Evolutionary conservation across 495 filamentous ascomycete species (phyloP).

Genomic region (Penicillium parvum): DNA sequence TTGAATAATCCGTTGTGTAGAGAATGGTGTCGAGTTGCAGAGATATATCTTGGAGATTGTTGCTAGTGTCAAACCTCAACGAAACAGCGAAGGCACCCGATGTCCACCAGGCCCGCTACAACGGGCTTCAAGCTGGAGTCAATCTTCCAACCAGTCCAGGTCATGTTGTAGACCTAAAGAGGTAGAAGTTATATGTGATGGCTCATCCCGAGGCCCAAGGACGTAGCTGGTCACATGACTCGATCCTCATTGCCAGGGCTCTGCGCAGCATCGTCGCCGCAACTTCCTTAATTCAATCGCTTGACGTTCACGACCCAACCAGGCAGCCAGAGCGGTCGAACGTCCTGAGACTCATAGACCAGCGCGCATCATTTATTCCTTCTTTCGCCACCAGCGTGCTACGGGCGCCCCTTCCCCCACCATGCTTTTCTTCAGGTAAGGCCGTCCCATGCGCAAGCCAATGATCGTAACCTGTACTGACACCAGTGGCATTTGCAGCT

Average conservation of each 20-base stretch:
- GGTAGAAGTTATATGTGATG: background rate
- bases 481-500: slow-evolving; percentile 49
- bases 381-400: background rate
- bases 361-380: background rate
- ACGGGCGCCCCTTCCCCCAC: slow-evolving; percentile 6
- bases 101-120: no score
- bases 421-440: slow-evolving; percentile 51
- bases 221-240: background rate
- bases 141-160: no score
- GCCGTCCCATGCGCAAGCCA: slow-evolving; percentile 1
- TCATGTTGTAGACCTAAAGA: background rate
- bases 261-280: background rate
- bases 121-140: no score
- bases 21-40: background rate
- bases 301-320: background rate
- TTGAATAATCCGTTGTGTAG: background rate
- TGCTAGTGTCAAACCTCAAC: no score
- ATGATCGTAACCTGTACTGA: background rate
- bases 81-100: no score
- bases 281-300: background rate
- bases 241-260: background rate
- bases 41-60: no score
- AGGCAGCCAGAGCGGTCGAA: background rate
- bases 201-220: background rate
- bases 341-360: background rate